phyloP scores from a whole-genome alignment of 345 rosid genomes.

The Dimocarpus longan region DNA sequence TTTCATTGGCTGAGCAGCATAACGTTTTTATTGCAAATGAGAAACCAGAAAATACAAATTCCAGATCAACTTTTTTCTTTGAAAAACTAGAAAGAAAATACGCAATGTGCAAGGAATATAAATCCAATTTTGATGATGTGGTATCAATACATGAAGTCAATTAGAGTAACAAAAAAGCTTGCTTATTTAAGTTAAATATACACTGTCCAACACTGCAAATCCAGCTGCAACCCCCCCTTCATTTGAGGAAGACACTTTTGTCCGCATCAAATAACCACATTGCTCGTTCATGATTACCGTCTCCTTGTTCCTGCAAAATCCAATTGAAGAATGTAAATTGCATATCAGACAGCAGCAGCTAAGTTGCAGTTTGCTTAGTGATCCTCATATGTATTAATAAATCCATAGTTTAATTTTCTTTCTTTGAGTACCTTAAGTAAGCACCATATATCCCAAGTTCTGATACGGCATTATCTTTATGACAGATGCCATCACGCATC shows the following conservation, averaged over 20 bases:
- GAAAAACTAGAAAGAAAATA: not conserved
- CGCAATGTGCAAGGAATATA: not conserved
- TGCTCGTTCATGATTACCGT: slow-evolving; percentile 72
- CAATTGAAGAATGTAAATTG: not conserved
- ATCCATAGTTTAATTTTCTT: too few species aligned
- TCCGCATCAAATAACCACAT: slow-evolving; percentile 86
- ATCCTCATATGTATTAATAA: not conserved
- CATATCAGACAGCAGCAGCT: not conserved
- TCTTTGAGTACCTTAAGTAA: slow-evolving; percentile 68
- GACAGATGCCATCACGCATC: slow-evolving; percentile 76
- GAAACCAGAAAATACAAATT: not conserved
- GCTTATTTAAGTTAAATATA: slow-evolving; percentile 63
- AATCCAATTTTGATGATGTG: not conserved
- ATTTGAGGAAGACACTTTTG: slow-evolving; percentile 80
- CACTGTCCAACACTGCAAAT: slow-evolving; percentile 88
- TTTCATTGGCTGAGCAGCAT: not conserved
- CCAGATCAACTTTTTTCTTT: slow-evolving; percentile 3
- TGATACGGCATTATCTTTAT: slow-evolving; percentile 70
- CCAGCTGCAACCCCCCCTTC: slow-evolving; percentile 99
- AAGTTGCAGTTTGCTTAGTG: not conserved
- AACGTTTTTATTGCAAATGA: not conserved
- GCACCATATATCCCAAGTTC: slow-evolving; percentile 91
- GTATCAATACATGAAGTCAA: not conserved
- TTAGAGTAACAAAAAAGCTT: slow-evolving; percentile 1
- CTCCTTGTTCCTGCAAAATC: slow-evolving; percentile 74